phyloP scores from a whole-genome alignment of 2,329 filamentous ascomycete species.

The Aureobasidium musti region DNA sequence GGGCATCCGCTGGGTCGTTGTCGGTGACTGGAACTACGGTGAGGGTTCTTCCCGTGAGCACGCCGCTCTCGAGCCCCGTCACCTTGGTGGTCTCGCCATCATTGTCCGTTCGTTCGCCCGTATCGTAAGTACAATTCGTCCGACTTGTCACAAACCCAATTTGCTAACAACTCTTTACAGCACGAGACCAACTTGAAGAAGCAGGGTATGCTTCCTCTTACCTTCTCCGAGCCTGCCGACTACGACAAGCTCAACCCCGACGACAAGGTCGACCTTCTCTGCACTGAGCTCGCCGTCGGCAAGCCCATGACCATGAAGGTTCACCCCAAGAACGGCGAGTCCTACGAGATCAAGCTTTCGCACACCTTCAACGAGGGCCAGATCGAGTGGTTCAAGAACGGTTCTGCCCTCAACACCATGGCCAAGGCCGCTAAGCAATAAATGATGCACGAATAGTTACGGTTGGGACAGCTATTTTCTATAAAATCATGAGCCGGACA shows the following conservation, averaged over 20 bases:
- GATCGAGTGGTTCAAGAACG: conserved; percentile 99
- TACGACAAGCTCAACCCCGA: conserved; percentile 96
- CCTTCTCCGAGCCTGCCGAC: conserved; percentile 90
- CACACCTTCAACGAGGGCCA: conserved; percentile 99
- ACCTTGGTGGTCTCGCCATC: conserved; percentile 95
- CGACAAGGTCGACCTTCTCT: conserved; percentile 86
- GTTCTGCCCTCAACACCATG: conserved; percentile 97
- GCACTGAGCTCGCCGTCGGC: conserved; percentile 86
- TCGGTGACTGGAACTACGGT: conserved; percentile 99
- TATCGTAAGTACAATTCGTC: conserved; percentile 58
- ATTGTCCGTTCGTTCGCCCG: conserved; percentile 94
- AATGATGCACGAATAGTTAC: conserved; percentile 26
- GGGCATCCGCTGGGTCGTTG: conserved; percentile 93
- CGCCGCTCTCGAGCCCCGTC: conserved; percentile 93
- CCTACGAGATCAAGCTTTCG: conserved; percentile 79
- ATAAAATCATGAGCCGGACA: conserved; percentile 24
- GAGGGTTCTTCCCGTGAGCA: conserved; percentile 98
- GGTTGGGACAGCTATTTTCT: conserved; percentile 23
- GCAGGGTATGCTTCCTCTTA: conserved; percentile 99
- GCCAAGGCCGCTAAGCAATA: conserved; percentile 58
- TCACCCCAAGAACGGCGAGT: conserved; percentile 75
- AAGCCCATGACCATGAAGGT: conserved; percentile 90
- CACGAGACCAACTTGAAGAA: conserved; percentile 99
- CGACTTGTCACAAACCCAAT: too few relatives aligned
- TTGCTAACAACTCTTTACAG: too few relatives aligned